These are phyloP conservation scores for Citrullus amarus DNA, from an alignment of 306 rosid genomes.

Conservation along the genomic window DNA sequence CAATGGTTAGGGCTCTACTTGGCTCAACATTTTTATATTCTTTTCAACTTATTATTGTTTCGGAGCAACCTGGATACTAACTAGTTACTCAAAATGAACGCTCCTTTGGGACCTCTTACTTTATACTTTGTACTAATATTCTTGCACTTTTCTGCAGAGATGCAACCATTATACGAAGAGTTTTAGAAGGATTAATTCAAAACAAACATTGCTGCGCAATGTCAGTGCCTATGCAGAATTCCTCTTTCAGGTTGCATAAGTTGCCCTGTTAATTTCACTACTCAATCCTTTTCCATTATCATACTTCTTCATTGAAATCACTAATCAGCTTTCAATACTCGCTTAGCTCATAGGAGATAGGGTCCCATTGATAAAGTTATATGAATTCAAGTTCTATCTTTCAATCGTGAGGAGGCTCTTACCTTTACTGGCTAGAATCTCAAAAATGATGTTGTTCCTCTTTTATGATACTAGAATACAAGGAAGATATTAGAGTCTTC, in stretches of 20 bases:
- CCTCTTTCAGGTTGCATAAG: constrained; percentile 50
- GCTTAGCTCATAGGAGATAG: not conserved
- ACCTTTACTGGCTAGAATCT: not conserved
- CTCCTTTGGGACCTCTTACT: not conserved
- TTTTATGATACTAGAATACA: not conserved
- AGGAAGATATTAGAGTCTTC: not conserved
- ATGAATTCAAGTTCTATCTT: not conserved
- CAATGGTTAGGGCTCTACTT: not conserved
- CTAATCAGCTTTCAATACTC: not conserved
- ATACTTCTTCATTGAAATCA: not conserved
- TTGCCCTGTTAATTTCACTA: not conserved
- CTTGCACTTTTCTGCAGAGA: constrained; percentile 32
- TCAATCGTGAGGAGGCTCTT: not conserved
- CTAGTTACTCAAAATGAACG: not conserved
- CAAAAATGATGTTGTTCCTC: not conserved
- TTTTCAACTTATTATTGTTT: not conserved
- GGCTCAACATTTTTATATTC: not conserved
- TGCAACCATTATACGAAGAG: constrained; percentile 32
- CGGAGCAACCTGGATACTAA: not conserved
- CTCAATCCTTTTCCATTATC: not conserved
- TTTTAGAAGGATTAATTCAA: constrained; percentile 28
- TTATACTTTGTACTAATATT: not conserved
- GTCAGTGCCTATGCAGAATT: constrained; percentile 56
- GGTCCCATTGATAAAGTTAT: not conserved
- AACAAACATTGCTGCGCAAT: constrained; percentile 35